Base-by-base conservation (phyloP, 1,284 basidiomycete genomes). In the Moesziomyces parantarcticus region DNA sequence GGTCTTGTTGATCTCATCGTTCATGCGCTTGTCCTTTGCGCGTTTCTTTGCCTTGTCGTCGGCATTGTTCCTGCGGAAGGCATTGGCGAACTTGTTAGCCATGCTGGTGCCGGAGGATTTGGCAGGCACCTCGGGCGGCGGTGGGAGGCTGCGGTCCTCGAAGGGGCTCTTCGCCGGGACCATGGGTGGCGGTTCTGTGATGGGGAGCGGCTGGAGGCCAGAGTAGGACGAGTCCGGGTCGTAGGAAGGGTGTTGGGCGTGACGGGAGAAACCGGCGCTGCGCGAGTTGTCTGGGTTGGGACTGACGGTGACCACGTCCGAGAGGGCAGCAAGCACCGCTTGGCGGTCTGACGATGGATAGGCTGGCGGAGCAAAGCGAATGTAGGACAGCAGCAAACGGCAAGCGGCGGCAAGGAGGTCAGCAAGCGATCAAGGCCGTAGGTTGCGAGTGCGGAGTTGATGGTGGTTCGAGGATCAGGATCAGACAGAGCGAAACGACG, bases 41-140 rank as follows among this genome's bases (percentile, higher is more conserved):
- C 56, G 65, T 39, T 66, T 66, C 59, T 76, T 76, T 18, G 75
- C 76, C 56, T 77, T 77, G 11, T 77, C 77, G 13, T 79, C 76
- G 36, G 66, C 49, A n/a, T 61, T 76, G 49, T 73, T 69, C 41
- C 71, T 64, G 34, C 72, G 50, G 44, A 79, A 79, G 36, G 77
- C 77, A 25, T 68, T 76, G 45, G 77, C 76, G 29, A 77, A 75
- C 18, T 65, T 72, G 56, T 49, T 65, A 18, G 63, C 71, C 75
- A 78, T 76, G 47, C 62, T 61, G 26, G 47, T 63, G 29, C 29
- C 29, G 40, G 49, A 41, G 5, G 51, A 46, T 29, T 68, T 73
- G 23, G 61, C 23, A n/a, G 59, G 67, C 3, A 53, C 34, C 42
- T 57, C 50, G 8, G 62, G 65, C 43, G 74, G 61, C 21, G 72